These are phyloP conservation scores for Mollisiaceae sp. DNA, from an alignment of 2,329 filamentous ascomycete species.

Conservation along the genomic window DNA sequence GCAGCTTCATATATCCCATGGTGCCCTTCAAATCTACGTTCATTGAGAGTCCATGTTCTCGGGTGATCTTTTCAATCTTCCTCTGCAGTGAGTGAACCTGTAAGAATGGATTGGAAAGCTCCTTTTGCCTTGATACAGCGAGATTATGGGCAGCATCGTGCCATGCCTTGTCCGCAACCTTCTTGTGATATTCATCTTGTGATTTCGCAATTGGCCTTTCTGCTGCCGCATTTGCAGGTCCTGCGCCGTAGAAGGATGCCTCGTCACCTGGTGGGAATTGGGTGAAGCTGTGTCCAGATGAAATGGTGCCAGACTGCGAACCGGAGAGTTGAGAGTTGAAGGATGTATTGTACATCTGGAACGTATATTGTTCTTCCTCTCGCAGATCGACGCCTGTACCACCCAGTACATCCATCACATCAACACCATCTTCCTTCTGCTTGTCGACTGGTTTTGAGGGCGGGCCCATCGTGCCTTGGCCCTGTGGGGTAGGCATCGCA, in stretches of 20 bases:
- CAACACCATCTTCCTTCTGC: slow-evolving; percentile 65
- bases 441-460: slow-evolving; percentile 65
- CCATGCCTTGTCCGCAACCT: slow-evolving; percentile 69
- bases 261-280: slow-evolving; percentile 61
- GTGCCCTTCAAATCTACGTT: slow-evolving; percentile 62
- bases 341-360: slow-evolving; percentile 65
- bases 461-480: slow-evolving; percentile 56
- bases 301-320: slow-evolving; percentile 48
- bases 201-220: slow-evolving; percentile 49
- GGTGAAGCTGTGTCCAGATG: slow-evolving; percentile 54
- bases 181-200: slow-evolving; percentile 69
- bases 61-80: slow-evolving; percentile 61
- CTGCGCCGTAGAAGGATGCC: slow-evolving; percentile 66
- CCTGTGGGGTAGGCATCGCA: slow-evolving; percentile 33
- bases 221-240: slow-evolving; percentile 67
- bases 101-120: slow-evolving; percentile 61
- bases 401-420: slow-evolving; percentile 82
- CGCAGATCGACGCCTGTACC: slow-evolving; percentile 86
- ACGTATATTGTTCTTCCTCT: slow-evolving; percentile 83
- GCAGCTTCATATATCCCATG: slow-evolving; percentile 47
- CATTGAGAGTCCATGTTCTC: slow-evolving; percentile 61
- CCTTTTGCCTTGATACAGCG: slow-evolving; percentile 62
- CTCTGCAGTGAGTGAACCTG: slow-evolving; percentile 34
- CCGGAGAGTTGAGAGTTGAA: slow-evolving; percentile 50
- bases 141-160: slow-evolving; percentile 60